Conservation (phyloP, 1,139 yeast genomes). For the Suhomyces bolitotheri region DNA sequence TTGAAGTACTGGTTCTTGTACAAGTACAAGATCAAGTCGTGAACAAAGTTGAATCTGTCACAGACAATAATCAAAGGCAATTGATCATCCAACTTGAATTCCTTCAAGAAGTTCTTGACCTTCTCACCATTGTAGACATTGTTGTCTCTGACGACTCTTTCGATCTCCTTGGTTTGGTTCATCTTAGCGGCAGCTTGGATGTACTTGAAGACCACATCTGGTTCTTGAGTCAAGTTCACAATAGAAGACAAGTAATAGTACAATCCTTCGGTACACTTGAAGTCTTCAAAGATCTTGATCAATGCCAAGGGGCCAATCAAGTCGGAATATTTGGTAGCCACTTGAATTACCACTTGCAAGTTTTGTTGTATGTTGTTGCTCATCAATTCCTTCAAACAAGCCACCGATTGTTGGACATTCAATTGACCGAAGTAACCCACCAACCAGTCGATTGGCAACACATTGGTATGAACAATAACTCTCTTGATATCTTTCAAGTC, state of each 20-base stretch:
- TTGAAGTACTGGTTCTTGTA: slow-evolving; percentile 95
- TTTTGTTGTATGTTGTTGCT: slow-evolving; percentile 81
- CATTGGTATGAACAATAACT: slow-evolving; percentile 84
- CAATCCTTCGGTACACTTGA: slow-evolving; percentile 88
- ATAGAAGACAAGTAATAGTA: slow-evolving; percentile 91
- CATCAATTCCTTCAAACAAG: slow-evolving; percentile 84
- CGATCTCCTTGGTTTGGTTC: slow-evolving; percentile 91
- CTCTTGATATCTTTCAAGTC: slow-evolving; percentile 94
- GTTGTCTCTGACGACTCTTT: slow-evolving; percentile 92
- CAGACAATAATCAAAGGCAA: slow-evolving; percentile 95
- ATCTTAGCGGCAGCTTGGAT: slow-evolving; percentile 90
- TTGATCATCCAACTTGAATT: slow-evolving; percentile 91
- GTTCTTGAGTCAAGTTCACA: slow-evolving; percentile 90
- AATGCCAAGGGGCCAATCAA: slow-evolving; percentile 83
- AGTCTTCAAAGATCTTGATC: slow-evolving; percentile 90
- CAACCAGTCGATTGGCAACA: slow-evolving; percentile 90
- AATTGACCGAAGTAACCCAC: slow-evolving; percentile 90
- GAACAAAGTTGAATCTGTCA: slow-evolving; percentile 88
- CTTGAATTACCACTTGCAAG: slow-evolving; percentile 91
- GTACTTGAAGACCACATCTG: slow-evolving; percentile 94
- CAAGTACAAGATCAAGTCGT: slow-evolving; percentile 87
- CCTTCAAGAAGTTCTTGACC: slow-evolving; percentile 95
- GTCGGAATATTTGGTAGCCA: slow-evolving; percentile 94
- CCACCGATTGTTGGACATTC: slow-evolving; percentile 89
- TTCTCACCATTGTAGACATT: slow-evolving; percentile 94